Evolutionary conservation across 2,329 filamentous ascomycete genomes (phyloP).

Genomic region (Colletotrichum filicis): DNA sequence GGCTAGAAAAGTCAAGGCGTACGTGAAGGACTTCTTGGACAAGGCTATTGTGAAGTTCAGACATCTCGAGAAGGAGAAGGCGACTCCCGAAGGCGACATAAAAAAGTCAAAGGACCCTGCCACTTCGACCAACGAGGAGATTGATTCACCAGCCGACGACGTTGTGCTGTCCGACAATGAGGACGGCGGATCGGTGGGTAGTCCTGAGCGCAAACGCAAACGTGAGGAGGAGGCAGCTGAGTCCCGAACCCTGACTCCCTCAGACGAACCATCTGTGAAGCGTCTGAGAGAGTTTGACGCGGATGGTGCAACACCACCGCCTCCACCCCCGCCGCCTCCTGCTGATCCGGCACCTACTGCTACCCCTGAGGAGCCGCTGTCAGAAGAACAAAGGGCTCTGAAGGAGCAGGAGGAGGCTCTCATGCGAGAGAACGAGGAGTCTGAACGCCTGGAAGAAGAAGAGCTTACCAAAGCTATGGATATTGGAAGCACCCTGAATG

Average conservation of each 20-base stretch:
- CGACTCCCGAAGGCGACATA: slow-evolving; percentile 49
- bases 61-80: slow-evolving; percentile 74
- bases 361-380: slow-evolving; percentile 46
- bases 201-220: slow-evolving; percentile 73
- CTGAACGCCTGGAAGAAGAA: slow-evolving; percentile 57
- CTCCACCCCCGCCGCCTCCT: slow-evolving; percentile 57
- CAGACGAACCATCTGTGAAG: slow-evolving; percentile 67
- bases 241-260: slow-evolving; percentile 59
- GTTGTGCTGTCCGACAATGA: slow-evolving; percentile 56
- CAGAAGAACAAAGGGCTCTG: slow-evolving; percentile 56
- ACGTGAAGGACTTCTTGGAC: slow-evolving; percentile 83
- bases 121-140: slow-evolving; percentile 12
- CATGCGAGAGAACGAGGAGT: slow-evolving; percentile 65
- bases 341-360: slow-evolving; percentile 45
- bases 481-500: not conserved
- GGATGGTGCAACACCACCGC: slow-evolving; percentile 54
- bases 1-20: slow-evolving; percentile 83
- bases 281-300: slow-evolving; percentile 60
- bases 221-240: slow-evolving; percentile 59
- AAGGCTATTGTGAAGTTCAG: slow-evolving; percentile 83
- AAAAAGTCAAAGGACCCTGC: slow-evolving; percentile 35
- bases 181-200: slow-evolving; percentile 55
- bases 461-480: slow-evolving; percentile 21
- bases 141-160: slow-evolving; percentile 45
- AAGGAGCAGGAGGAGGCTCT: slow-evolving; percentile 62